Conservation (phyloP, 768 basidiomycete species). For the Cystoderma amianthinum region DNA sequence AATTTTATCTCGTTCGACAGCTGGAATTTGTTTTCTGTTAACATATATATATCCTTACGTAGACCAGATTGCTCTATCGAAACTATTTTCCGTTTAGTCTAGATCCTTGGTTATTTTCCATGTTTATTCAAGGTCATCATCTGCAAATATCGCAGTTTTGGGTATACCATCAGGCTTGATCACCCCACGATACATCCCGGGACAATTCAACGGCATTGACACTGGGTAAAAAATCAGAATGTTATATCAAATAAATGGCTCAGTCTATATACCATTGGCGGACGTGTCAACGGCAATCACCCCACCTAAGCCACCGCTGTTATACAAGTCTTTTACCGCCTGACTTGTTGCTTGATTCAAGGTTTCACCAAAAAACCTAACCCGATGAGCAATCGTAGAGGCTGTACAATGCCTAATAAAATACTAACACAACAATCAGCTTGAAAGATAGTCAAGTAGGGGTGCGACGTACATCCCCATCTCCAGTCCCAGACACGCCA, state of each 20-base stretch:
- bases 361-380: constrained; percentile 53
- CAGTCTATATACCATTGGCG: constrained; percentile 50
- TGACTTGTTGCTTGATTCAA: constrained; percentile 45
- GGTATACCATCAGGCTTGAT: constrained; percentile 63
- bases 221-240: constrained; percentile 30
- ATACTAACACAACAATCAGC: constrained; percentile 37
- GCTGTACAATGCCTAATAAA: constrained; percentile 71
- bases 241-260: background rate
- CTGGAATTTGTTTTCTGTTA: background rate
- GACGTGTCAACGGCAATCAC: constrained; percentile 64
- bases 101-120: no score
- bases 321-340: constrained; percentile 52
- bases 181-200: constrained; percentile 80
- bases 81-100: no score
- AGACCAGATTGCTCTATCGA: no score
- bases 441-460: constrained; percentile 1
- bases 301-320: constrained; percentile 63
- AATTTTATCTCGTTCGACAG: background rate
- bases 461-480: constrained; percentile 61
- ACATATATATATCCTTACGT: no score
- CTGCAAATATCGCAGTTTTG: constrained; percentile 71
- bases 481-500: constrained; percentile 80
- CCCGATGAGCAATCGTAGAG: constrained; percentile 57
- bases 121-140: constrained; percentile 40
- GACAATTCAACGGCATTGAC: constrained; percentile 66